A percentile compares a stretch with the other conserved stretches of the same genome.
phyloP scores from a whole-genome alignment of 1,284 basidiomycete species.

The Coniferiporia weirii region DNA sequence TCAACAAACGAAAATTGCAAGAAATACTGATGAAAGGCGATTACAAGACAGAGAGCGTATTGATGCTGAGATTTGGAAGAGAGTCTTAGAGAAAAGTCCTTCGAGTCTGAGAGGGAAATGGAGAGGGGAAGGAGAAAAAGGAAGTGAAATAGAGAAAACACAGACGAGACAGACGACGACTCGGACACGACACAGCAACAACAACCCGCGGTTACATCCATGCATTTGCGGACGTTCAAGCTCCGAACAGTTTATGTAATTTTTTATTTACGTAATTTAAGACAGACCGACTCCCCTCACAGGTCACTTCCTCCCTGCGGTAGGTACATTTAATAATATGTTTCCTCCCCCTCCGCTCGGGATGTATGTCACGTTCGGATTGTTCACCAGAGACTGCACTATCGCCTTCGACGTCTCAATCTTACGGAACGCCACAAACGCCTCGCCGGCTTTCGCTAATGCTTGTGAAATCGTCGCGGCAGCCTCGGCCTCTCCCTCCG shows the following conservation, averaged over 20 bases:
- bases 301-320: constrained; percentile 35
- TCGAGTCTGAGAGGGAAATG: constrained; percentile 36
- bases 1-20: constrained; percentile 37
- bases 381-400: constrained; percentile 71
- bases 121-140: constrained; percentile 42
- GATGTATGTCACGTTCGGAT: constrained; percentile 85
- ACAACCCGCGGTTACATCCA: neutral
- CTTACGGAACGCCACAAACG: constrained; percentile 91
- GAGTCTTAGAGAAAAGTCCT: constrained; percentile 3
- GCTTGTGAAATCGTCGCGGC: constrained; percentile 89
- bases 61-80: constrained; percentile 34
- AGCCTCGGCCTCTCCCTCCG: constrained; percentile 98
- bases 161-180: constrained; percentile 20
- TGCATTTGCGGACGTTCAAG: neutral
- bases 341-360: constrained; percentile 69
- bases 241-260: neutral
- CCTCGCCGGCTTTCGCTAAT: constrained; percentile 93
- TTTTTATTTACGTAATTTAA: neutral
- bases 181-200: constrained; percentile 17
- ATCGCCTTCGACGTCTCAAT: constrained; percentile 99
- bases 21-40: constrained; percentile 24
- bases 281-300: neutral
- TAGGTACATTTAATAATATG: constrained; percentile 79
- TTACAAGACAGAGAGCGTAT: constrained; percentile 33
- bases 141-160: constrained; percentile 22